These are phyloP conservation scores for Microdochium bolleyi DNA, from an alignment of 2,329 filamentous ascomycete species.

Conservation along the genomic window DNA sequence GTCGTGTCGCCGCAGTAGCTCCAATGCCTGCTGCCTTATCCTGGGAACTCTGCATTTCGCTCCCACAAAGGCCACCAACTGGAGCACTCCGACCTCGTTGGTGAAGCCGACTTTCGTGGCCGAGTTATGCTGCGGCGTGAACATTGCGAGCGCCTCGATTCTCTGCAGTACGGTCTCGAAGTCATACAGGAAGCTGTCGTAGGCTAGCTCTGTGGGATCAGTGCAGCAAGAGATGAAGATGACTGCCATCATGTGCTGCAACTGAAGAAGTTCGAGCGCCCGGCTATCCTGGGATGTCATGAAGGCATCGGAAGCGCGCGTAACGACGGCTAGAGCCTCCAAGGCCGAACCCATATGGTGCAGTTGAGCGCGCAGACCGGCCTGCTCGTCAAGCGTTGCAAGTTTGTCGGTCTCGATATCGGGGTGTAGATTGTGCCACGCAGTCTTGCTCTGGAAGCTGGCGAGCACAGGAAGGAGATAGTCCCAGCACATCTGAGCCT, in stretches of 20 bases:
- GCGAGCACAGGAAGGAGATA: constrained; percentile 10
- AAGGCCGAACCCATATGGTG: constrained; percentile 10
- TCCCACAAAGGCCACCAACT: constrained; percentile 12
- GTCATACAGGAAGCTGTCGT: constrained; percentile 13
- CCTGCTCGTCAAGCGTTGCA: constrained; percentile 9
- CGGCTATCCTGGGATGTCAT: constrained; percentile 4
- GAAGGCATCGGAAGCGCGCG: neutral
- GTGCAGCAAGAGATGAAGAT: constrained; percentile 14
- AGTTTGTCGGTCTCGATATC: constrained; percentile 10
- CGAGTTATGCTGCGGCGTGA: neutral
- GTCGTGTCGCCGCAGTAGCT: constrained; percentile 6
- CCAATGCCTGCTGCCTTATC: constrained; percentile 9
- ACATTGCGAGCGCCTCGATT: neutral
- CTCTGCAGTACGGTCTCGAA: constrained; percentile 11
- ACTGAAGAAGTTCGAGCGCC: constrained; percentile 9
- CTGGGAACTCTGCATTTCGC: constrained; percentile 12
- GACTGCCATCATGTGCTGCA: constrained; percentile 10
- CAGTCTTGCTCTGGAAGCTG: constrained; percentile 12
- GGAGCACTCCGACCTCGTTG: constrained; percentile 15
- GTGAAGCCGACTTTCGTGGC: constrained; percentile 10
- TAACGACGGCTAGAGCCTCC: constrained; percentile 5
- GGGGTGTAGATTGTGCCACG: constrained; percentile 14
- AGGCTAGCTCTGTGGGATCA: constrained; percentile 13
- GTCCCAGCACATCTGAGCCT: constrained; percentile 13
- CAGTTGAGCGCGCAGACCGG: constrained; percentile 7